A percentile compares a stretch with the other conserved stretches of the same genome.
Conservation (phyloP, 2,329 filamentous ascomycete species). For the Sarocladium strictum region DNA sequence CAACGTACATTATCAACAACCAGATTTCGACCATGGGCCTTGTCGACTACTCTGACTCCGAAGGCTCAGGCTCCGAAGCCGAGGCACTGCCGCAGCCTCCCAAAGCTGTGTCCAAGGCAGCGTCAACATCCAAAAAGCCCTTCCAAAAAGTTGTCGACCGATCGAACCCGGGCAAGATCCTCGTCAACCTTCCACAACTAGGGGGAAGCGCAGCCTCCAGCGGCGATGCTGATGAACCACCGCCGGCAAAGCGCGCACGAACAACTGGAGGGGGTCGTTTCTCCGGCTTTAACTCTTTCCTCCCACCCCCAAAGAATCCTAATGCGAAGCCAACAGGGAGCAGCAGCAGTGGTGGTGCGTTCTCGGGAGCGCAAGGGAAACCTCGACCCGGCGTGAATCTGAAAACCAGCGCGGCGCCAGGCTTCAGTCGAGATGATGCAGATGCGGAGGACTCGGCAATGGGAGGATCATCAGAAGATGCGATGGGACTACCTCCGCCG, state of each 20-base stretch:
- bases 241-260: slow-evolving; percentile 66
- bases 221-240: slow-evolving; percentile 18
- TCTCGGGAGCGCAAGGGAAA: slow-evolving; percentile 18
- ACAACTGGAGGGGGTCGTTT: slow-evolving; percentile 56
- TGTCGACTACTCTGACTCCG: slow-evolving; percentile 81
- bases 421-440: slow-evolving; percentile 60
- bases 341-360: slow-evolving; percentile 15
- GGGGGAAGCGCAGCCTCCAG: slow-evolving; percentile 27
- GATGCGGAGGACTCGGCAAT: slow-evolving; percentile 17
- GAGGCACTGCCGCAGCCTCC: slow-evolving; percentile 17
- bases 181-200: slow-evolving; percentile 63
- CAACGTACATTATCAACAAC: background rate
- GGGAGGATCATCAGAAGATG: slow-evolving; percentile 12
- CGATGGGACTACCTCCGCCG: slow-evolving; percentile 34
- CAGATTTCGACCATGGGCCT: slow-evolving; percentile 56
- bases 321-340: slow-evolving; percentile 21
- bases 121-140: slow-evolving; percentile 49
- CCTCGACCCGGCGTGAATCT: slow-evolving; percentile 49
- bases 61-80: slow-evolving; percentile 63
- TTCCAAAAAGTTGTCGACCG: slow-evolving; percentile 79
- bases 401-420: slow-evolving; percentile 78
- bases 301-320: slow-evolving; percentile 73
- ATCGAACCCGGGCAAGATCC: slow-evolving; percentile 76
- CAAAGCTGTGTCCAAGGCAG: slow-evolving; percentile 25
- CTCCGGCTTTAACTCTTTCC: slow-evolving; percentile 76